These are phyloP conservation scores for Litchi chinensis DNA, from an alignment of 345 rosid species.

Conservation along the genomic window DNA sequence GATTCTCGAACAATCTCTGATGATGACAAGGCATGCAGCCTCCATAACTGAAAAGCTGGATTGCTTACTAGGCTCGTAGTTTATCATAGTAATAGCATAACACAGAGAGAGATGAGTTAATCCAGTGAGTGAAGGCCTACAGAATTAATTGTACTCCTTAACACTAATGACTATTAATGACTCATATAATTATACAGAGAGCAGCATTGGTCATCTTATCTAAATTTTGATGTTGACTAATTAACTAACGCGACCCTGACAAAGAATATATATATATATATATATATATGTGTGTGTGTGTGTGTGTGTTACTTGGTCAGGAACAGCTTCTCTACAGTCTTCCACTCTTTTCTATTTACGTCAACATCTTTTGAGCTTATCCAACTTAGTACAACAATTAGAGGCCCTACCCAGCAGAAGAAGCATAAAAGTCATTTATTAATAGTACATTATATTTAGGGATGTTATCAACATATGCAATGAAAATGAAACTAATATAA, in stretches of 20 bases:
- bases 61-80: too few relatives aligned
- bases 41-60: too few relatives aligned
- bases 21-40: too few relatives aligned
- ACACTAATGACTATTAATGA: neutral
- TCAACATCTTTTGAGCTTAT: neutral
- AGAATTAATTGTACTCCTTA: too few relatives aligned
- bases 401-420: neutral
- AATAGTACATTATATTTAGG: too few relatives aligned
- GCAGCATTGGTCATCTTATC: neutral
- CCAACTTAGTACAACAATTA: neutral
- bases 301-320: constrained; percentile 7
- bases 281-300: too few relatives aligned
- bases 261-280: neutral
- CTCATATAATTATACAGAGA: neutral
- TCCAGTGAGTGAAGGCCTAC: too few relatives aligned
- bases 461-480: too few relatives aligned
- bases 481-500: too few relatives aligned
- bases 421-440: neutral
- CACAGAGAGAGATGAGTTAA: too few relatives aligned
- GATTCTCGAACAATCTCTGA: too few relatives aligned
- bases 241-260: constrained; percentile 3
- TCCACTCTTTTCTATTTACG: neutral
- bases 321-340: neutral
- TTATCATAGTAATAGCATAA: too few relatives aligned
- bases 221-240: constrained; percentile 12